Base-by-base conservation (phyloP, 129 eudicot genomes). In the Pseudognaphalium luteoalbum region DNA sequence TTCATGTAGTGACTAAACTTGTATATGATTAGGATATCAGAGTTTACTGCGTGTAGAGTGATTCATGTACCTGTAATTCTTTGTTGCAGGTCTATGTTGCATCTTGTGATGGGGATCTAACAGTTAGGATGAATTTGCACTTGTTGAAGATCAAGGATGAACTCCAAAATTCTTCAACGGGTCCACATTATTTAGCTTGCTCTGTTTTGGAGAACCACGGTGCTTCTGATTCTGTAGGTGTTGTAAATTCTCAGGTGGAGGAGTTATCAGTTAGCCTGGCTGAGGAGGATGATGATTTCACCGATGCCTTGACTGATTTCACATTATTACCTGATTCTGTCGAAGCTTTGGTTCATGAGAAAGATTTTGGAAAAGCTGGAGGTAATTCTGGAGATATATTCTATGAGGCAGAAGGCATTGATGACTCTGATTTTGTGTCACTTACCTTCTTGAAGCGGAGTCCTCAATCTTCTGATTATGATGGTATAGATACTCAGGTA, bases 401-500 rank as follows among this genome's bases (percentile, higher is more conserved):
- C 67, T 91, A 86, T 70, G 98, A 94, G 82, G 91, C 90, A 58
- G 78, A 85, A 83, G 92, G 85, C 71, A 73, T 72, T 77, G 98
- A 91, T 74, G 88, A 85, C 65, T 79, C 92, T 70, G 91, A 94
- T 83, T 94, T 94, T 81, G 92, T 94, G 8, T 85, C 97, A 64
- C 81, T 94, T 77, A 75, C 84, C 67, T 94, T 88, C 81, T 67
- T 82, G 82, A 87, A 83, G 52, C 83, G 91, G 85, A 82, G 74
- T 81, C 88, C 92, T 69, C 78, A 78, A 62, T 94, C 96, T 56
- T 89, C 89, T 59, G 96, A 94, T 81, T 94, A 94, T 73, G 90
- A 91, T 71, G 98, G 98, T 62, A 83, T 91, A 67, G 98, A 94
- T 76, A 85, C 98, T 71, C 85, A 91, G 93, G 98, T 94, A 83